Evolutionary conservation across 2,329 filamentous ascomycete species (phyloP).

Genomic region (Microdochium nivale): DNA sequence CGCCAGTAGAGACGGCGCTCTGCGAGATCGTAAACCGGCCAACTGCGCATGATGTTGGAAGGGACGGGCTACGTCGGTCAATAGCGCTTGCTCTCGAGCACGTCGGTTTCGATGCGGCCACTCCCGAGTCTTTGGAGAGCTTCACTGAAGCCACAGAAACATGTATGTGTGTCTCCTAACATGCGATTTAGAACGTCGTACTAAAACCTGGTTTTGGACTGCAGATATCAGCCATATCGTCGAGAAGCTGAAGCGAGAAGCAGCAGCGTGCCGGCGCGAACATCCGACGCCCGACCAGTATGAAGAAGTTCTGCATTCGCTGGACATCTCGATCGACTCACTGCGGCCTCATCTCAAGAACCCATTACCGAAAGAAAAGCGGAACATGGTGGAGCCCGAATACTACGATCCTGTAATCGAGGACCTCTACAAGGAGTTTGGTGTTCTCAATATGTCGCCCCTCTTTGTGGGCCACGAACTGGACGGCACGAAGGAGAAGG

Average conservation of each 20-base stretch:
- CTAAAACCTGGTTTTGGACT: neutral
- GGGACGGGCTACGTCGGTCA: slow-evolving; percentile 40
- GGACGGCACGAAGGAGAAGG: slow-evolving; percentile 49
- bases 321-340: slow-evolving; percentile 41
- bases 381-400: slow-evolving; percentile 24
- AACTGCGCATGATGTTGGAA: slow-evolving; percentile 23
- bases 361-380: slow-evolving; percentile 32
- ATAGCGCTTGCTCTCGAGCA: slow-evolving; percentile 47
- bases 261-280: slow-evolving; percentile 40
- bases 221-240: slow-evolving; percentile 41
- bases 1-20: neutral
- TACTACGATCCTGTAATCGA: slow-evolving; percentile 28
- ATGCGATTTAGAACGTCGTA: neutral
- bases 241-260: slow-evolving; percentile 36
- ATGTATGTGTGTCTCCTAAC: slow-evolving; percentile 35
- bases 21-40: slow-evolving; percentile 11
- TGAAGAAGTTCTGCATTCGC: slow-evolving; percentile 39
- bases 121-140: slow-evolving; percentile 48
- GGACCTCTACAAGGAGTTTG: slow-evolving; percentile 17
- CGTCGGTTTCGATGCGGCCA: slow-evolving; percentile 49
- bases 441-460: slow-evolving; percentile 23
- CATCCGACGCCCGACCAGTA: slow-evolving; percentile 49
- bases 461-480: slow-evolving; percentile 44
- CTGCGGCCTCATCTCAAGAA: slow-evolving; percentile 49
- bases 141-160: slow-evolving; percentile 46